Evolutionary conservation across 23 red algal genomes (phyloP).

Genomic region (Gracilaria domingensis): DNA sequence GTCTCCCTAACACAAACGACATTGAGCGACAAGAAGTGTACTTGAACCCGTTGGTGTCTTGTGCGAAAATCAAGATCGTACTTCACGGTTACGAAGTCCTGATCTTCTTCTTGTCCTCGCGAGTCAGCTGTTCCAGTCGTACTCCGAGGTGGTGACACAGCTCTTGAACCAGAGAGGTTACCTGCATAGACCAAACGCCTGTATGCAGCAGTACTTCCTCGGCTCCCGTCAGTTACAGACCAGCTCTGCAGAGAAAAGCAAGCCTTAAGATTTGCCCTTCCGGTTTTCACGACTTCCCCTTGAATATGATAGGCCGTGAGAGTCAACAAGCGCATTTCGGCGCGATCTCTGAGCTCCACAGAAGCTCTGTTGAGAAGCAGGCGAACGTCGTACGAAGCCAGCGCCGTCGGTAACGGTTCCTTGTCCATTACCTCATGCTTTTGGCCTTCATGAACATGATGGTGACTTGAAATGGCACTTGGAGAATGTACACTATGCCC

Average conservation of each 20-base stretch:
- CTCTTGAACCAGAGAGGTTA: conserved; percentile 31
- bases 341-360: conserved; percentile 55
- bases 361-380: conserved; percentile 57
- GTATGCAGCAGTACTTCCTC: conserved; percentile 77
- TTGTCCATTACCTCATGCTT: background rate
- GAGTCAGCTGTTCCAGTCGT: background rate
- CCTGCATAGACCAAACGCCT: conserved; percentile 64
- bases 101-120: conserved; percentile 27
- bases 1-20: conserved; percentile 77
- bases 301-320: conserved; percentile 45
- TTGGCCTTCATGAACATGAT: background rate
- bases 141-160: conserved; percentile 54
- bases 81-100: conserved; percentile 54
- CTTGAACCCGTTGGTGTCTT: conserved; percentile 42
- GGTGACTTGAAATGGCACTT: background rate
- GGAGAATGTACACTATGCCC: background rate
- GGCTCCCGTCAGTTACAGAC: conserved; percentile 67
- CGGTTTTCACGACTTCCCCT: conserved; percentile 49
- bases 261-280: conserved; percentile 45
- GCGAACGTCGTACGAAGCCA: conserved; percentile 60
- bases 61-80: conserved; percentile 44
- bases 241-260: conserved; percentile 47
- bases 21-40: conserved; percentile 79
- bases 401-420: conserved; percentile 23
- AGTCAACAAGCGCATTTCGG: conserved; percentile 55